Evolutionary conservation across 108 stramenopile genomes (phyloP), one percentile per base, ranked within the genome.

Genomic region (Cyclotella cryptica): DNA sequence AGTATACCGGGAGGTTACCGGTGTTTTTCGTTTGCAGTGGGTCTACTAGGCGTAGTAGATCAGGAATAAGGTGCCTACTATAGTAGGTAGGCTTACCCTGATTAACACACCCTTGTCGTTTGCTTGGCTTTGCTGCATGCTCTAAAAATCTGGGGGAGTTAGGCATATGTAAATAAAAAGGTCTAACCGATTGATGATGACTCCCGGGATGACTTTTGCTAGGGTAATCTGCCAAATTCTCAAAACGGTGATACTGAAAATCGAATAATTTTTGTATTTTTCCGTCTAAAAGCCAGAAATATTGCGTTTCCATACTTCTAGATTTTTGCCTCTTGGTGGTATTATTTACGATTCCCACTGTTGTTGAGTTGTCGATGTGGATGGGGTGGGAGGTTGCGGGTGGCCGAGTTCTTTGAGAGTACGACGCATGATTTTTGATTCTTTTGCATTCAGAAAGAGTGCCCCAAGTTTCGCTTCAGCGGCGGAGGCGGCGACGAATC

Each of bases 391-490:
- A 1, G 45, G 65, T 47, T 66, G 44, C 24, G 14, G 65, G 53
- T 84, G 87, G 9, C 87, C 79, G 57, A 84, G 53, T 46, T 74
- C 73, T 61, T 43, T 47, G 3, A 75, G 73, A 6, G 70, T 41
- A n/a, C n/a, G 21, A 1, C 77, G 72, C 17, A 80, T 39, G 0
- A 72, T 26, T 27, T n/a, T 39, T 0, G 66, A 78, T 30, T 83
- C 70, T 61, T 80, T 52, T 49, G 63, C 66, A 47, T 84, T 80
- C 21, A 54, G 9, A 65, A 77, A 86, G 2, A 72, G 52, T 5
- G 69, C 86, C 13, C 79, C 74, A 3, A 77, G 47, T 63, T 88
- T 84, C 5, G 78, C 81, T 66, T 85, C 87, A 42, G 72, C 47
- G 14, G 84, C 71, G 18, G 74, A 71, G 21, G 80, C 17, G 22